phyloP scores from a whole-genome alignment of 257 asterid species.

The Solanum raphanifolium region DNA sequence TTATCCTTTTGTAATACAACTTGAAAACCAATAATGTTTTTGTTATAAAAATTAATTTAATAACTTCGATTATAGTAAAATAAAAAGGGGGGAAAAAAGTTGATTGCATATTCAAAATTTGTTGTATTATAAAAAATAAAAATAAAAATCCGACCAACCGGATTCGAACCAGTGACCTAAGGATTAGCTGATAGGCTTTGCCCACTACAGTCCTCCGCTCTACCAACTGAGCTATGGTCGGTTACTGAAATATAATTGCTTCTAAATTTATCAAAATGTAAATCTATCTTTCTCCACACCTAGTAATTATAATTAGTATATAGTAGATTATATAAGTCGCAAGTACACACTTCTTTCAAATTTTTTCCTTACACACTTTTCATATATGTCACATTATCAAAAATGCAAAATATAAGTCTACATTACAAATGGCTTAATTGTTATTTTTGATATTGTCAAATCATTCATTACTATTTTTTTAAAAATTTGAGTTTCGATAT shows the following conservation, averaged over 20 bases:
- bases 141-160: background rate
- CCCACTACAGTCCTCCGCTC: constrained; percentile 6
- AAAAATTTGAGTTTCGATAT: fast-evolving
- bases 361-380: background rate
- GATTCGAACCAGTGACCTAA: constrained; percentile 6
- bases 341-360: background rate
- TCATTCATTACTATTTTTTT: background rate
- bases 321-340: background rate
- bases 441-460: background rate
- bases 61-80: background rate
- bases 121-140: background rate
- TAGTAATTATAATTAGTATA: background rate
- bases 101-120: background rate
- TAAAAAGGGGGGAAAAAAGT: background rate
- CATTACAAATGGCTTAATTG: background rate
- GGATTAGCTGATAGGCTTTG: background rate
- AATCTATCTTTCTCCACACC: background rate
- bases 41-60: background rate
- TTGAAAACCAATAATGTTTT: background rate
- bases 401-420: background rate
- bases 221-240: constrained; percentile 4
- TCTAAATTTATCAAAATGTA: fast-evolving
- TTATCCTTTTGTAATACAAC: background rate
- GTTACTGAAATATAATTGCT: fast-evolving
- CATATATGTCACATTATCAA: background rate